Evolutionary conservation across 768 basidiomycete species (phyloP), one percentile per base, ranked within the genome.

Genomic region (Rhodotorula graminis): DNA sequence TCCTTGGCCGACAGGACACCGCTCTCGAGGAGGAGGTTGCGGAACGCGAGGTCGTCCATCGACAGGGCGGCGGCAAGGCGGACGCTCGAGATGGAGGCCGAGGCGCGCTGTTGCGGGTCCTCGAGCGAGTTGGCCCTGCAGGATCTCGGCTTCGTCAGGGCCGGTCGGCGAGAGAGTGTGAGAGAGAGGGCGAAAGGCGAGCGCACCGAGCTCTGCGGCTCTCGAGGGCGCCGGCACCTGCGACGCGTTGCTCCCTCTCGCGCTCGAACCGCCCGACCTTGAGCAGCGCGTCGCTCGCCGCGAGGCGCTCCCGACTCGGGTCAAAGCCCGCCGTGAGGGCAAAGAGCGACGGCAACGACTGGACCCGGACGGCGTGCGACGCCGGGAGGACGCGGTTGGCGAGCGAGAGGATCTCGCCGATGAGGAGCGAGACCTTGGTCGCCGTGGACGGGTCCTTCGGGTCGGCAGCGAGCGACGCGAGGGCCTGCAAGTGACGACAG

Each of bases 31-130:
- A 99, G 83, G 53, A 85, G 86, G 9, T 88, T 84, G 78, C 94
- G 92, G 81, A 98, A 99, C 9, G 89, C 86, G 80, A 85, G 89
- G 80, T 98, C 96, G 80, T 99, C 96, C 87, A 98, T 91, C 82
- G 92, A 90, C 86, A 96, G 88, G 71, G 89, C 90, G 79, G 80
- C 93, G 92, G 65, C 96, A 84, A 81, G 91, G 93, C 37, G 87
- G 88, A 77, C 93, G 90, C 77, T 96, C 92, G 4, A 94, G 89
- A 76, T 93, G 92, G 71, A 44, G 25, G 33, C 19, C 40, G 21
- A 19, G 2, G 23, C 42, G 40, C 25, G 59, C 93, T 86, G 44
- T 90, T 87, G 44, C 44, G 90, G 86, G 77, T 97, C 95, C 78
- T 94, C 92, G 2, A 90, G 84, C 8, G 80, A 81, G 62, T 81